Evolutionary conservation across 129 eudicot genomes (phyloP).

Genomic region (Tagetes erecta): DNA sequence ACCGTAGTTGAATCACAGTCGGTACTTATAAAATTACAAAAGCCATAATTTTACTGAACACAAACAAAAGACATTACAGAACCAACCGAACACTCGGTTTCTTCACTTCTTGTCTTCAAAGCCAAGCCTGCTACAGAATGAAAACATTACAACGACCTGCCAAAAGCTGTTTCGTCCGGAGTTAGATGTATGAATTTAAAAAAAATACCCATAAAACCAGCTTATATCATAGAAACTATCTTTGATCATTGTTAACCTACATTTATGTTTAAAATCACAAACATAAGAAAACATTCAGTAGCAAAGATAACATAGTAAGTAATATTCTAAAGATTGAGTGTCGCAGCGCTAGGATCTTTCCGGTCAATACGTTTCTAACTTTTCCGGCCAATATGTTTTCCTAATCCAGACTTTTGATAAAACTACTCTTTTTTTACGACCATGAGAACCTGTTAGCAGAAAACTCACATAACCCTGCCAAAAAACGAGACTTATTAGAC

Average conservation of each 20-base stretch:
- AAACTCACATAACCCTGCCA: too few species aligned
- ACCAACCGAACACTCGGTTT: neutral
- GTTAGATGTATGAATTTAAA: slow-evolving; percentile 11
- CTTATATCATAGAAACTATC: neutral
- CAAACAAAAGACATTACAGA: neutral
- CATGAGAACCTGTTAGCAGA: too few species aligned
- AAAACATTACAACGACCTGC: slow-evolving; percentile 15
- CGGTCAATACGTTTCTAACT: neutral
- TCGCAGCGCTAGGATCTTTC: neutral
- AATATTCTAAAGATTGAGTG: too few species aligned
- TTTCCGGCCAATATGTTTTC: too few species aligned
- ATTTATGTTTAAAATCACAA: too few species aligned
- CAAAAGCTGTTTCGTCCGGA: slow-evolving; percentile 7
- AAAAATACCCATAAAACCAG: neutral
- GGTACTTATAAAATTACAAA: neutral
- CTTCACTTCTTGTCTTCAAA: neutral
- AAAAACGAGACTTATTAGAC: too few species aligned
- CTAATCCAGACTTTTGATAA: too few species aligned
- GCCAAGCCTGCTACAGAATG: slow-evolving; percentile 7
- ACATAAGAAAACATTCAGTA: neutral
- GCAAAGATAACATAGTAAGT: neutral
- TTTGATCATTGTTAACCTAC: too few species aligned
- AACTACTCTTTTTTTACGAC: too few species aligned
- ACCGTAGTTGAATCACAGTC: neutral
- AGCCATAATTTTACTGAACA: neutral